Base-by-base conservation (phyloP, 306 rosid species). In the Dryas drummondii region DNA sequence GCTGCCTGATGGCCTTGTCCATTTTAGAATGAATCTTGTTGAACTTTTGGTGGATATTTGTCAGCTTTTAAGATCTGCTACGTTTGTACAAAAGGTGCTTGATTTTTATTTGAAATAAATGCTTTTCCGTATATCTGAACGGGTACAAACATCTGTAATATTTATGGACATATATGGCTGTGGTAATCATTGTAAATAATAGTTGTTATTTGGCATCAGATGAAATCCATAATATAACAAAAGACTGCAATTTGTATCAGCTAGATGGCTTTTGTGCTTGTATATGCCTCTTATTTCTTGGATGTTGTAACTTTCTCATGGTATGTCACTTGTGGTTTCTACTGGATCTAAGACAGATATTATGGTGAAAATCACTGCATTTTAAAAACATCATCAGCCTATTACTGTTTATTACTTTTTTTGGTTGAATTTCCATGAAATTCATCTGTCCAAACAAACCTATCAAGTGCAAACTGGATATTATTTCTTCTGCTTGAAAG, bases 11-110 rank as follows among this genome's bases (percentile, higher is more conserved):
- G 89, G 96, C 58, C 98, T 94, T 70, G 70, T 88, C 66, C 93
- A 90, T 81, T 94, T 91, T 82, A 88, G 97, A 86, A 80, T 72
- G 87, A 91, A 94, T 77, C 88, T 91, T 57, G 91, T 90, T 79
- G 98, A 94, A 70, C 96, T 94, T 79, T 81, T 94, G 83, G 98
- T 94, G 82, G 98, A 94, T 83, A 88, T 88, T 79, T 90, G 97
- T 84, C 97, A 94, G 78, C 83, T 94, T 69, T 82, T 94, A 83
- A 86, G 93, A 79, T 88, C 98, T 76, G 55, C 93, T 56, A 76
- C 79, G 71, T 91, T 88, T 79, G 76, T 86, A 62, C 94, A 91
- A 81, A 91, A 91, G 98, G 98, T 94, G 78, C 75, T 80, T 66
- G 56, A 61, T 56, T 45, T 79, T 60, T 11, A 16, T 74, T n/a